Evolutionary conservation across 192 early-diverging fungal species (phyloP).

Genomic region (Backusella liffmaniae): DNA sequence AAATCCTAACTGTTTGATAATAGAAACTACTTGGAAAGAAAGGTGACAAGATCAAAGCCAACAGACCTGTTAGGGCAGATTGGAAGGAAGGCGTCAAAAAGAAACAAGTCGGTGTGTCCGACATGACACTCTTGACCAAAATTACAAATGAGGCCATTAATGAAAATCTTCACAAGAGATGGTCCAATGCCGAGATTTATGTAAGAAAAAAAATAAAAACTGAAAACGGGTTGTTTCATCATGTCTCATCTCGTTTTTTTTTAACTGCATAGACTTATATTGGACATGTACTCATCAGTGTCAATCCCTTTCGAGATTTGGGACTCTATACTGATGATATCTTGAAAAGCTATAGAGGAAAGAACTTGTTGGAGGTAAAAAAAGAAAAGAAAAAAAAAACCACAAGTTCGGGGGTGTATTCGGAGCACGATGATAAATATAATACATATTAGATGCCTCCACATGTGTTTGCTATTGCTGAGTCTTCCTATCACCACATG

Average conservation of each 20-base stretch:
- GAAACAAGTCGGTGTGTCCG: constrained; percentile 79
- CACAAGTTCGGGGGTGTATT: not conserved
- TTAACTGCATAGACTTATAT: constrained; percentile 80
- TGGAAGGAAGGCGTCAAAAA: constrained; percentile 76
- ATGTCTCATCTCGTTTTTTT: constrained; percentile 14
- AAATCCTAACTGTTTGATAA: not conserved
- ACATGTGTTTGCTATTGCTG: constrained; percentile 98
- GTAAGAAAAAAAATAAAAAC: constrained; percentile 48
- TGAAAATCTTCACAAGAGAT: constrained; percentile 91
- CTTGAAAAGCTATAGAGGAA: constrained; percentile 82
- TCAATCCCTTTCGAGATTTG: constrained; percentile 96
- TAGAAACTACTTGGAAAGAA: constrained; percentile 20
- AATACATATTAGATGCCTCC: constrained; percentile 67
- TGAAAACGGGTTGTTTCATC: not conserved
- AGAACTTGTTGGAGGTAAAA: constrained; percentile 74
- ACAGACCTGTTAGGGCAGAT: constrained; percentile 55
- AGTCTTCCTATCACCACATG: constrained; percentile 90
- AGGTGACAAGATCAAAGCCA: constrained; percentile 39
- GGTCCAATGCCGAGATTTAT: constrained; percentile 84
- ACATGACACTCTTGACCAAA: constrained; percentile 92
- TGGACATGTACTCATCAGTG: constrained; percentile 83
- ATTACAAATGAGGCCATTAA: constrained; percentile 95
- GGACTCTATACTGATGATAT: constrained; percentile 93
- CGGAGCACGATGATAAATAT: not conserved
- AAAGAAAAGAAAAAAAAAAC: not conserved